phyloP scores from a whole-genome alignment of 2,329 filamentous ascomycete species.

The Chrysoporthe cubensis region DNA sequence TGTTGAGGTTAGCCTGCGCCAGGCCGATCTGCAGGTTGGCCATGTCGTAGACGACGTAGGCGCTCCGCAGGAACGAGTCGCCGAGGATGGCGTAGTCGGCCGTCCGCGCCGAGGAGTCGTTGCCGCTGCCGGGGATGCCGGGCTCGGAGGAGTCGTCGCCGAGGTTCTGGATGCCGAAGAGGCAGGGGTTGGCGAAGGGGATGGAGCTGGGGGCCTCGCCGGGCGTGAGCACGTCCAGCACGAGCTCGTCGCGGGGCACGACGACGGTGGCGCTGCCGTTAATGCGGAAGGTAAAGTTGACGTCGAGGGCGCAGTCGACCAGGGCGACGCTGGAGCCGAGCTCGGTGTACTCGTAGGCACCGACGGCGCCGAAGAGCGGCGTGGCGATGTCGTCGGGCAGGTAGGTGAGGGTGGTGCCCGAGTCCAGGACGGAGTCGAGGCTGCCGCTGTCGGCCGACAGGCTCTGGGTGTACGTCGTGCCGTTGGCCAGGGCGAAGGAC shows the following conservation, averaged over 20 bases:
- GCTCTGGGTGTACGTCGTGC: constrained; percentile 38
- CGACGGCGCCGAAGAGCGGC: constrained; percentile 43
- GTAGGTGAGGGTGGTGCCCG: constrained; percentile 67
- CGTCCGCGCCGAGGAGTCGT: background rate
- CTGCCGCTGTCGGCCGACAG: constrained; percentile 35
- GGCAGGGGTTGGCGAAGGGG: constrained; percentile 51
- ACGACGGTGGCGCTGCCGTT: constrained; percentile 38
- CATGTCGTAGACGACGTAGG: constrained; percentile 61
- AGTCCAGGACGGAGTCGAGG: constrained; percentile 65
- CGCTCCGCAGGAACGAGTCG: constrained; percentile 51
- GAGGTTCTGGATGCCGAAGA: constrained; percentile 57
- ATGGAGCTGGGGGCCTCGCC: constrained; percentile 36
- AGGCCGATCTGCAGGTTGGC: constrained; percentile 54
- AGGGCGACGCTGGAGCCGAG: constrained; percentile 43
- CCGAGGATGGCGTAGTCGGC: constrained; percentile 44
- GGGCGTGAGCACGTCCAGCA: constrained; percentile 44
- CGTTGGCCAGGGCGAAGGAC: constrained; percentile 45
- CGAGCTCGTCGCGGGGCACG: constrained; percentile 42
- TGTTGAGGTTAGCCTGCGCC: constrained; percentile 57
- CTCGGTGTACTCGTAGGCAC: constrained; percentile 43
- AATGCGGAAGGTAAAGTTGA: constrained; percentile 47
- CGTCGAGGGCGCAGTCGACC: constrained; percentile 46
- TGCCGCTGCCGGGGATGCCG: background rate
- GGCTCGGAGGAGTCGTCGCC: constrained; percentile 29
- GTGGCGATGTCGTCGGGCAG: constrained; percentile 56